These are phyloP conservation scores for Dendrothele bispora DNA, from an alignment of 768 basidiomycete genomes.

Conservation along the genomic window DNA sequence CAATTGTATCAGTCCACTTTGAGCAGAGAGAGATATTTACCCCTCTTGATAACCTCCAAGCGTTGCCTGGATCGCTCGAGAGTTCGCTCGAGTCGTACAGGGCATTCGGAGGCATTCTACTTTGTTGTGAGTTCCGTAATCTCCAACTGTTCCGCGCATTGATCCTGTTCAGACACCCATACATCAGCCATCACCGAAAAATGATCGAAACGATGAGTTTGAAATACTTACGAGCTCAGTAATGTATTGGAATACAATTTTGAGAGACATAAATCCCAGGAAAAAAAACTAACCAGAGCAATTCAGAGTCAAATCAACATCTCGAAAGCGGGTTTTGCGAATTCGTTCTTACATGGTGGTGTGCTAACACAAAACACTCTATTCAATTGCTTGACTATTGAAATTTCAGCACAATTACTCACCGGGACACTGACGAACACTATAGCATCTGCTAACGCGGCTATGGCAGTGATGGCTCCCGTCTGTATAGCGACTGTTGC, in stretches of 20 bases:
- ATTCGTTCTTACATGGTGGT: conserved; percentile 1
- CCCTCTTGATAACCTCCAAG: too few relatives aligned
- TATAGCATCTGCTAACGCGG: conserved; percentile 1
- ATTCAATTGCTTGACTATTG: background rate
- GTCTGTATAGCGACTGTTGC: conserved; percentile 9
- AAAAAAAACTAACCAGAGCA: background rate
- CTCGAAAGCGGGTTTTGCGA: background rate
- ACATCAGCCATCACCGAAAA: too few relatives aligned
- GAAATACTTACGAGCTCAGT: conserved; percentile 6
- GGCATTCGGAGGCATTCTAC: too few relatives aligned
- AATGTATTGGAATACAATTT: conserved; percentile 6
- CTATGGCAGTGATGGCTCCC: conserved; percentile 5
- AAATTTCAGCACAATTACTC: background rate
- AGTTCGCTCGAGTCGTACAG: too few relatives aligned
- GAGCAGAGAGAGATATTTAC: too few relatives aligned
- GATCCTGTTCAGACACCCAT: too few relatives aligned
- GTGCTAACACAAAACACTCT: background rate
- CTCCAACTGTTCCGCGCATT: too few relatives aligned
- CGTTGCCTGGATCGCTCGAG: too few relatives aligned
- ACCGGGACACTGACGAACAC: conserved; percentile 8
- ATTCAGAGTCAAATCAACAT: background rate
- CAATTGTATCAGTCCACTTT: too few relatives aligned
- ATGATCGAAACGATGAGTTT: too few relatives aligned
- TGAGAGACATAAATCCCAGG: conserved; percentile 6
- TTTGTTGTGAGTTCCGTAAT: too few relatives aligned